These are phyloP conservation scores for Penicillium sp. DNA, from an alignment of 2,329 filamentous ascomycete species.

Conservation along the genomic window DNA sequence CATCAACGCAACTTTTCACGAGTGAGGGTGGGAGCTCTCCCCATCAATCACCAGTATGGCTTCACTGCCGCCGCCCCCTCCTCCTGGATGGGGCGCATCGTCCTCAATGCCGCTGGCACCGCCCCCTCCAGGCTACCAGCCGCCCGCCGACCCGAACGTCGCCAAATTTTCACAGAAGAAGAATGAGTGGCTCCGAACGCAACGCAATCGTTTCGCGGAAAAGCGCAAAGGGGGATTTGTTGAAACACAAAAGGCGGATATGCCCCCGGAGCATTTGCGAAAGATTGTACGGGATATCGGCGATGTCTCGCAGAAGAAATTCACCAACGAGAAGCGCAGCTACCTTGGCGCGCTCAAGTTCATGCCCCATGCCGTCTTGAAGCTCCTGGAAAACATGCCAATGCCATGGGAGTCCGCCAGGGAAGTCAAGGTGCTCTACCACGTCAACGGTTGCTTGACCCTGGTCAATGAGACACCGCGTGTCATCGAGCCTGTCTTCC, in stretches of 20 bases:
- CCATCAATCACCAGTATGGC: conserved; percentile 51
- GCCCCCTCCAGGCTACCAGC: conserved; percentile 82
- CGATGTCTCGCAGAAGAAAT: conserved; percentile 99
- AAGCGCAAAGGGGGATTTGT: conserved; percentile 96
- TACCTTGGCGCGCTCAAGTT: conserved; percentile 97
- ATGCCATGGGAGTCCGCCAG: conserved; percentile 98
- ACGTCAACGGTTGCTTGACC: conserved; percentile 96
- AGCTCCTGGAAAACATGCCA: conserved; percentile 98
- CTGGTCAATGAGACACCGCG: conserved; percentile 95
- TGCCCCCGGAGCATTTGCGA: conserved; percentile 96
- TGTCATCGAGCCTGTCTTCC: conserved; percentile 96
- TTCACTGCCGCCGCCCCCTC: conserved; percentile 65
- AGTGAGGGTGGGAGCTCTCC: conserved; percentile 26
- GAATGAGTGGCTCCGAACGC: conserved; percentile 93
- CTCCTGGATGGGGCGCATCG: conserved; percentile 65
- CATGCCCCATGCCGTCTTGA: conserved; percentile 98
- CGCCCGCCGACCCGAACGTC: conserved; percentile 76
- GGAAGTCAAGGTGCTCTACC: conserved; percentile 97
- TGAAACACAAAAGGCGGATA: conserved; percentile 96
- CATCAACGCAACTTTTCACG: conserved; percentile 26
- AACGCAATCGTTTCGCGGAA: conserved; percentile 92
- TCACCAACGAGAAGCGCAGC: conserved; percentile 96
- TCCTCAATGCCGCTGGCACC: conserved; percentile 63
- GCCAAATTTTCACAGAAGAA: conserved; percentile 99
- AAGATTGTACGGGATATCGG: conserved; percentile 99